A percentile compares a stretch with the other conserved stretches of the same genome.
These are phyloP conservation scores for Picea glauca DNA, from an alignment of 75 land plant genomes.

Conservation along the genomic window DNA sequence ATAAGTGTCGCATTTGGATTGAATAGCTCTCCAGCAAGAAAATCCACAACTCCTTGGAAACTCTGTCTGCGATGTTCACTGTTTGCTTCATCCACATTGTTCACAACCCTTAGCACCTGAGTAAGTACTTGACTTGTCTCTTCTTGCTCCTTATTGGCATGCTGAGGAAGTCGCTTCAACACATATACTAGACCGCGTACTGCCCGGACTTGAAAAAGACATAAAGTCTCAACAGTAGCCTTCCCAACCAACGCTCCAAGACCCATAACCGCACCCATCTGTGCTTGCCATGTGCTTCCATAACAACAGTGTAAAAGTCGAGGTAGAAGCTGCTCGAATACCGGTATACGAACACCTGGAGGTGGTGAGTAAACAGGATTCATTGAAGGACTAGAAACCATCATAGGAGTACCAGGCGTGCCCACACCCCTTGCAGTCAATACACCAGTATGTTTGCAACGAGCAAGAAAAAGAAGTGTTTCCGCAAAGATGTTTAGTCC, in stretches of 20 bases:
- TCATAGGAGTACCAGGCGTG: constrained; percentile 98
- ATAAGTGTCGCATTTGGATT: constrained; percentile 86
- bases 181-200: constrained; percentile 95
- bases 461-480: constrained; percentile 85
- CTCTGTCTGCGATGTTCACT: constrained; percentile 88
- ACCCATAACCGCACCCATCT: constrained; percentile 99
- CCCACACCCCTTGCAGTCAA: constrained; percentile 60
- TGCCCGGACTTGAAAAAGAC: constrained; percentile 84
- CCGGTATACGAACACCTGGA: constrained; percentile 90
- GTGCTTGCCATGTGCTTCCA: constrained; percentile 98
- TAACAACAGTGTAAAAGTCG: constrained; percentile 98
- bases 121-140: constrained; percentile 98
- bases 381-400: constrained; percentile 97
- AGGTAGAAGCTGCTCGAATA: constrained; percentile 97
- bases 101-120: constrained; percentile 97
- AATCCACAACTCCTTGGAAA: constrained; percentile 96
- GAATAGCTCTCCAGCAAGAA: constrained; percentile 91
- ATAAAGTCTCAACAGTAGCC: constrained; percentile 92
- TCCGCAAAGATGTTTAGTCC: constrained; percentile 88
- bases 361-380: constrained; percentile 99
- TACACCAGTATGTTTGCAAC: constrained; percentile 75
- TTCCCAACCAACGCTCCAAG: constrained; percentile 99
- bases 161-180: constrained; percentile 83
- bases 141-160: constrained; percentile 97
- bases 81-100: constrained; percentile 98